Evolutionary conservation across 768 basidiomycete genomes (phyloP).

Genomic region (Clitopilus hobsonii): DNA sequence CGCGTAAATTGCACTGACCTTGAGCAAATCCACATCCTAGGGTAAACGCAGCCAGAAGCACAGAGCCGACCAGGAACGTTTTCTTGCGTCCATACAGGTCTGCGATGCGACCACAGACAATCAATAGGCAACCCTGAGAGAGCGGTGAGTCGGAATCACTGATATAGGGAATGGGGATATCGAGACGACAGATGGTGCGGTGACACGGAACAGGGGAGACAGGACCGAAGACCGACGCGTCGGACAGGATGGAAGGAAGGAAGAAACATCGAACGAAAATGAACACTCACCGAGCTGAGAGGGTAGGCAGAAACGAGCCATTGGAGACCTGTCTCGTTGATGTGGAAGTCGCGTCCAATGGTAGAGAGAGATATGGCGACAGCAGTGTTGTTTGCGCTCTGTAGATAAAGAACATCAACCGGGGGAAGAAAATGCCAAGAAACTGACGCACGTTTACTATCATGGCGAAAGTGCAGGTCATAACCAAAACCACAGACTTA

Average conservation of each 20-base stretch:
- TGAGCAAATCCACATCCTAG: constrained; percentile 62
- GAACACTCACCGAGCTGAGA: constrained; percentile 51
- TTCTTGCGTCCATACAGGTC: constrained; percentile 76
- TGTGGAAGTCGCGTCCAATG: constrained; percentile 43
- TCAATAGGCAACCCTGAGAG: constrained; percentile 68
- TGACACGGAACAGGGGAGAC: neutral
- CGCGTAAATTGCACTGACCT: constrained; percentile 22
- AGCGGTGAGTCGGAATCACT: neutral
- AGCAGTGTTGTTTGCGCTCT: constrained; percentile 41
- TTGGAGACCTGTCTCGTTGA: constrained; percentile 50
- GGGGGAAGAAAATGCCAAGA: neutral
- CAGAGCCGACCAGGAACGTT: constrained; percentile 58
- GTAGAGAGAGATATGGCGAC: constrained; percentile 48
- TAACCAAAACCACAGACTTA: constrained; percentile 16
- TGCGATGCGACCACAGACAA: constrained; percentile 75
- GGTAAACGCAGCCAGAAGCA: constrained; percentile 49
- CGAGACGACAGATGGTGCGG: neutral
- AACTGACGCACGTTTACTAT: constrained; percentile 16
- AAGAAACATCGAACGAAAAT: neutral
- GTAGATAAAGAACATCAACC: neutral
- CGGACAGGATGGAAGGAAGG: neutral
- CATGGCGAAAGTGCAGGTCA: constrained; percentile 22
- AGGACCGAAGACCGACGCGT: neutral
- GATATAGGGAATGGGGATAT: neutral
- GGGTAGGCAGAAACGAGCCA: constrained; percentile 70